Conservation (phyloP, 2,329 filamentous ascomycete genomes). For the Lecanicillium sp. region DNA sequence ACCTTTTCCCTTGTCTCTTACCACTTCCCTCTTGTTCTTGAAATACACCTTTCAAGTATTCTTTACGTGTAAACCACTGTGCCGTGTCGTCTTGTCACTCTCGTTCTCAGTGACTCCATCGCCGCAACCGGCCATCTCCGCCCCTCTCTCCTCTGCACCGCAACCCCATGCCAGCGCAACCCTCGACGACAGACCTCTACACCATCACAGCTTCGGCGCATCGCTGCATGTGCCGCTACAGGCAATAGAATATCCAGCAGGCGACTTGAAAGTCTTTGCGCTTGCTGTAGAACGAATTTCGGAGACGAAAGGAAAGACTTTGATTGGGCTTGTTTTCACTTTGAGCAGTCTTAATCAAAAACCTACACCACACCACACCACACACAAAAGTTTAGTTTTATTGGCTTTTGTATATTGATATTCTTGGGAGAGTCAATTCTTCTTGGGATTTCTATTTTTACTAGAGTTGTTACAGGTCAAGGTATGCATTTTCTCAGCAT, state of each 20-base stretch:
- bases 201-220: conserved; percentile 23
- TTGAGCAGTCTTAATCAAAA: not conserved
- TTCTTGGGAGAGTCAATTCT: no score
- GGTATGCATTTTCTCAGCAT: no score
- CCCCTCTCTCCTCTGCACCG: not conserved
- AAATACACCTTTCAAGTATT: not conserved
- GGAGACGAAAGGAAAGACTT: conserved; percentile 53
- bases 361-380: no score
- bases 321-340: conserved; percentile 5
- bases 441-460: no score
- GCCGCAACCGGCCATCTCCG: conserved; percentile 1
- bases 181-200: conserved; percentile 10
- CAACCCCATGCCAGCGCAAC: conserved; percentile 11
- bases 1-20: not conserved
- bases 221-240: conserved; percentile 34
- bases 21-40: not conserved
- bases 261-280: conserved; percentile 62
- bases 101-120: not conserved
- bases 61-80: not conserved
- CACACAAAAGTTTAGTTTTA: no score
- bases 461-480: no score
- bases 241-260: conserved; percentile 38
- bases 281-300: conserved; percentile 43
- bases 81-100: no score
- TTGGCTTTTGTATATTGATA: no score